A percentile compares a stretch with the other conserved stretches of the same genome.
Evolutionary conservation across 2,329 filamentous ascomycete genomes (phyloP).

Genomic region (Exserohilum turcica): DNA sequence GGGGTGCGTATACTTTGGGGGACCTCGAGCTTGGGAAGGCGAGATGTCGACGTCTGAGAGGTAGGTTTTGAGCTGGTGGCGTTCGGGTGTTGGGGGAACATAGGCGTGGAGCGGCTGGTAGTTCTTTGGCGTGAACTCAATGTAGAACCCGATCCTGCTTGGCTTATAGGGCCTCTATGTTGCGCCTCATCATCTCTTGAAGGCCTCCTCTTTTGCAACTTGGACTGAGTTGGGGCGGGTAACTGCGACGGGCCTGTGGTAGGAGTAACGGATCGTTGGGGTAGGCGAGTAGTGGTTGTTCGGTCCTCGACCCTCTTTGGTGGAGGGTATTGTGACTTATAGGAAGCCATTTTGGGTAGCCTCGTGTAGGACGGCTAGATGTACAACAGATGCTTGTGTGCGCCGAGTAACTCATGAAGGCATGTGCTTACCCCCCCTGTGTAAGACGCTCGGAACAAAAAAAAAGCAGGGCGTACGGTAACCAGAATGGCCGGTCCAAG

Average conservation of each 20-base stretch:
- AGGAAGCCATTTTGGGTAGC: conserved; percentile 49
- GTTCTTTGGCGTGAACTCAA: conserved; percentile 31
- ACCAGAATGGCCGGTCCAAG: conserved; percentile 24
- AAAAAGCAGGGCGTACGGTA: conserved; percentile 25
- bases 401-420: conserved; percentile 49
- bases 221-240: conserved; percentile 35
- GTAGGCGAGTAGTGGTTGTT: conserved; percentile 42
- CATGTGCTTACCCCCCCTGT: conserved; percentile 39
- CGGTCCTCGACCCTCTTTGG: conserved; percentile 42
- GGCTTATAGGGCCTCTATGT: conserved; percentile 22
- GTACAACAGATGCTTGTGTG: conserved; percentile 42
- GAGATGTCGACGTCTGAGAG: conserved; percentile 36
- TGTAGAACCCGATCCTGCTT: conserved; percentile 26
- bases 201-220: conserved; percentile 45
- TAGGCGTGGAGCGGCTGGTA: conserved; percentile 29
- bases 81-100: conserved; percentile 23
- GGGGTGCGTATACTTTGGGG: conserved; percentile 48
- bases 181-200: conserved; percentile 39
- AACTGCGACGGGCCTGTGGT: conserved; percentile 36
- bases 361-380: conserved; percentile 44
- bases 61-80: conserved; percentile 28
- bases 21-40: conserved; percentile 45
- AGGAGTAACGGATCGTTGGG: conserved; percentile 45
- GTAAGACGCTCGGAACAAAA: conserved; percentile 26
- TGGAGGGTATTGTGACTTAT: conserved; percentile 47